Base-by-base conservation (phyloP, 306 rosid genomes). In the Dicorynia guianensis region DNA sequence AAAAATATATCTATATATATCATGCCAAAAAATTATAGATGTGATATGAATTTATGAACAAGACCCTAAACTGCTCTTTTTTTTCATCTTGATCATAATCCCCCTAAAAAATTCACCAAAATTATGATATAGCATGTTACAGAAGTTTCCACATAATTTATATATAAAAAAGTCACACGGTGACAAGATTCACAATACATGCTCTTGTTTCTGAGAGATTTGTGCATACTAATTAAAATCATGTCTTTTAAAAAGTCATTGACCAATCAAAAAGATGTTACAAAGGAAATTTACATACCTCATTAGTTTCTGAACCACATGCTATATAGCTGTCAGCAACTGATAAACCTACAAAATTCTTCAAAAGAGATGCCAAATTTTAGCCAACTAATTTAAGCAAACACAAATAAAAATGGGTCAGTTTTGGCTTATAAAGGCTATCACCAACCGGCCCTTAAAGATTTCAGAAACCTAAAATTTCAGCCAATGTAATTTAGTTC, bases 281-380 rank as follows among this genome's bases (percentile, higher is more conserved):
- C 15, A 34, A 19, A 25, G 68, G 53, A 76, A 82, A 76, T 19
- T 62, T 66, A 69, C 54, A 62, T 90, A 95, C 98, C 96, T 95
- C 97, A 66, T 95, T 95, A 65, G 97, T 87, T 89, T 95, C 99
- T 73, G 99, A 95, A 79, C 99, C 99, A 56, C 99, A 96, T 8
- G 97, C 87, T 56, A 96, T 89, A 74, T 96, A 96, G 76, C 96
- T 97, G 72, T 96, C 89, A 62, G 88, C 81, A 75, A 89, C 87
- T 0, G 99, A 87, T 43, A 96, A 79, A 65, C 99, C 99, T 56
- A 96, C 98, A 73, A 96, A 96, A 78, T 96, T 96, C 99, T 96
- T 72, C 67, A 71, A 74, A 75, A 76, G 76, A 66, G 76, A 76
- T 18, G 12, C 80, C 70, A 76, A 61, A 86, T 55, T 77, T 71